Evolutionary conservation across 176 grass and related monocot species (phyloP).

Genomic region (Avena atlantica): DNA sequence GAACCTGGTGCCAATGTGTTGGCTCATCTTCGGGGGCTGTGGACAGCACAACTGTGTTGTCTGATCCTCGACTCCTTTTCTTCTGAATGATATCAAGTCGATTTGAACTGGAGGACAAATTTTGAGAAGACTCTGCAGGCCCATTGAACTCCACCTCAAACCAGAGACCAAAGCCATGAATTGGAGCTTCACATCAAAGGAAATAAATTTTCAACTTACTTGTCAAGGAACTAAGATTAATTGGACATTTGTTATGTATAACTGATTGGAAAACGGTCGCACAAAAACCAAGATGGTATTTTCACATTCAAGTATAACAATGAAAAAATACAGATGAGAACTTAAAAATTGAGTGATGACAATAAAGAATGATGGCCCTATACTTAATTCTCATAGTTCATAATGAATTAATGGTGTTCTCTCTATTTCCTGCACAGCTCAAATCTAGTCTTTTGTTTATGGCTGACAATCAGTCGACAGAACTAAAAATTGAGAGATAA

Average conservation of each 20-base stretch:
- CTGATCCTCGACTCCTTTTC: conserved; percentile 59
- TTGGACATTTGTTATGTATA: not conserved
- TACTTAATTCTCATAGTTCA: not conserved
- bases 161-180: conserved; percentile 97
- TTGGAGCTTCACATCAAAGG: conserved; percentile 60
- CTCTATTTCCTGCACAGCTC: conserved; percentile 10
- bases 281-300: not conserved
- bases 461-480: not conserved
- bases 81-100: conserved; percentile 56
- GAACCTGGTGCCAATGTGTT: conserved; percentile 94
- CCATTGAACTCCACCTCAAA: conserved; percentile 95
- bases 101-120: conserved; percentile 45
- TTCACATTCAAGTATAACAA: conserved; percentile 9
- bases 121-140: conserved; percentile 54
- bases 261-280: not conserved
- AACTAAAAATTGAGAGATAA: conserved; percentile 32
- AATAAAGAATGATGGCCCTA: not conserved
- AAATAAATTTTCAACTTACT: conserved; percentile 30
- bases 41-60: conserved; percentile 70
- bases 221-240: conserved; percentile 22
- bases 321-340: conserved; percentile 14
- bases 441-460: not conserved
- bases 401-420: conserved; percentile 1
- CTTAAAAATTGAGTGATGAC: not conserved
- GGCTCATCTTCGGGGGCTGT: conserved; percentile 87